phyloP scores from a whole-genome alignment of 345 rosid species.

The Adansonia digitata region DNA sequence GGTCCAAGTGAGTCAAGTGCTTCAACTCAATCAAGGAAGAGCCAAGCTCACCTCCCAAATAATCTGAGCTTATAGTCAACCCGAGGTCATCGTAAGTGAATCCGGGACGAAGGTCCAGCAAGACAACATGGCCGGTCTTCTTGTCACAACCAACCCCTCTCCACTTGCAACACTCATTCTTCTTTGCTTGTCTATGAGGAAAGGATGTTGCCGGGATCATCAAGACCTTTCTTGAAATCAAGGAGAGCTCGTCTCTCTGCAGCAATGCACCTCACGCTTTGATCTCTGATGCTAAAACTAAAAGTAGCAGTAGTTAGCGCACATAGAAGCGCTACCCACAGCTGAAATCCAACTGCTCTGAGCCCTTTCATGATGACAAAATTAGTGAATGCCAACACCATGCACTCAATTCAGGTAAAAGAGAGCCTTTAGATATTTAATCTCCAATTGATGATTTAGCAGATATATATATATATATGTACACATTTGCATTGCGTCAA shows the following conservation, averaged over 20 bases:
- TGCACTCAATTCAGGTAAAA: neutral
- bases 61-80: too few relatives aligned
- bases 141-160: slow-evolving; percentile 10
- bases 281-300: neutral
- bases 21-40: slow-evolving; percentile 13
- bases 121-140: neutral
- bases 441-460: too few relatives aligned
- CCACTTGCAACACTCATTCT: slow-evolving; percentile 6
- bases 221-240: neutral
- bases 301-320: neutral
- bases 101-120: slow-evolving; percentile 2
- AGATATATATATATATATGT: too few relatives aligned
- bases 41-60: slow-evolving; percentile 9
- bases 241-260: slow-evolving; percentile 1
- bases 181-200: neutral
- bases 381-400: neutral
- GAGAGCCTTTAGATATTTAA: neutral
- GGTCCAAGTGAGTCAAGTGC: slow-evolving; percentile 5
- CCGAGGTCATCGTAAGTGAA: neutral
- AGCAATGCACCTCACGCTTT: neutral
- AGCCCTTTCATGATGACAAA: neutral
- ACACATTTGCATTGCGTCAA: too few relatives aligned
- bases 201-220: neutral
- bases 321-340: neutral
- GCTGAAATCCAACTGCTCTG: neutral